Percentiles rank a stretch among this genome's conserved stretches.
Evolutionary conservation across 441 rosid species (phyloP).

Genomic region (Monsonia emarginata): DNA sequence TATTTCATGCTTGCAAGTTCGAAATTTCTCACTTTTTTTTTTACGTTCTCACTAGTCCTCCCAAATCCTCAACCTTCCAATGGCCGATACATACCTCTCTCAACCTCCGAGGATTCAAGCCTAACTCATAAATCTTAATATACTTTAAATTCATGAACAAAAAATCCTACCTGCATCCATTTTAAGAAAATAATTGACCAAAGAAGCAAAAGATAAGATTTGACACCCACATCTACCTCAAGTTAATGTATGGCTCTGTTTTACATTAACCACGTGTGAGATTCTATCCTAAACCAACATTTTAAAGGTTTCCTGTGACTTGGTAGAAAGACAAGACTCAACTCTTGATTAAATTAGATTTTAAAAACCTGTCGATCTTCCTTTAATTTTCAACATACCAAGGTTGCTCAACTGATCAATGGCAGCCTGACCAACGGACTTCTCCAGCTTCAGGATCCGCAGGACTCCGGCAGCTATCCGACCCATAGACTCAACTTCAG

Average conservation of each 20-base stretch:
- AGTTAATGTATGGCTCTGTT: background rate
- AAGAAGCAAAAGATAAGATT: background rate
- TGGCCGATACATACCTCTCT: too few relatives aligned
- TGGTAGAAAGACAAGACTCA: background rate
- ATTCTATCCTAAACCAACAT: background rate
- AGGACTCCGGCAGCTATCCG: constrained; percentile 76
- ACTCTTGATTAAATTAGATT: background rate
- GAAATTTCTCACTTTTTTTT: too few relatives aligned
- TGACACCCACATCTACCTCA: background rate
- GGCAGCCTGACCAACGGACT: constrained; percentile 64
- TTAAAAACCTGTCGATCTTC: background rate
- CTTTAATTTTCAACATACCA: constrained; percentile 37
- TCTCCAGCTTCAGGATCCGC: constrained; percentile 74
- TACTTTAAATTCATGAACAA: background rate
- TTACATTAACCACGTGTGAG: background rate
- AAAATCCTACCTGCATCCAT: background rate
- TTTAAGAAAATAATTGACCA: background rate
- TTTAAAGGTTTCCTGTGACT: background rate
- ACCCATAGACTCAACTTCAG: constrained; percentile 89
- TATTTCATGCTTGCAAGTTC: too few relatives aligned
- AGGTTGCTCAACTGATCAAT: constrained; percentile 83
- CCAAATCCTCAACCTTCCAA: too few relatives aligned
- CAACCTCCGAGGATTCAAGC: too few relatives aligned
- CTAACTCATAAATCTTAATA: too few relatives aligned
- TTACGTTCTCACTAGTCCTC: too few relatives aligned